Base-by-base conservation (phyloP, 495 filamentous ascomycete species). In the Neurospora sp. region DNA sequence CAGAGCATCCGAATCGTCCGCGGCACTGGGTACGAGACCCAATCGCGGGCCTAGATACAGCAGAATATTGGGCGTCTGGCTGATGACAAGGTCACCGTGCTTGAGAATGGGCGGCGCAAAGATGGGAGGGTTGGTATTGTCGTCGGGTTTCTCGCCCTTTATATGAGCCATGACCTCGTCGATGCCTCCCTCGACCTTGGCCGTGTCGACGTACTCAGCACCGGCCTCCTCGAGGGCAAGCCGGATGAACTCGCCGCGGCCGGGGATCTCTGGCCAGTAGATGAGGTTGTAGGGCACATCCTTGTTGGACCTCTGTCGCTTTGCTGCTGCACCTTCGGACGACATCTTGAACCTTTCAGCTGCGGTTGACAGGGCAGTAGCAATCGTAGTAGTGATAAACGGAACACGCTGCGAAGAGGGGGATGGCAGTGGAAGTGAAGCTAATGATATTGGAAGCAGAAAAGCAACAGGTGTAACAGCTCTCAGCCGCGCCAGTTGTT, bases 1-100 rank as follows among this genome's bases (percentile, higher is more conserved):
- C 42, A 83, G 41, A 3, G 76, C 86, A 65, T 81, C 76, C 31
- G 88, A 85, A 44, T 82, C 83, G 16, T 81, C 82, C 0, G 80
- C 81, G 35, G 71, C 68, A 11, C 75, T 69, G 0, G 83, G 82
- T 16, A 83, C 85, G 7, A 92, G 79, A 2, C 85, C 87, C 2
- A 90, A 80, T 46, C 80, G 83, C 16, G 83, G 81, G 0, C 83
- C 89, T 0, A 92, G 80, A 76, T 92, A 92, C 4, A 85, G 76
- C 1, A 92, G 80, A 72, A 92, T 91, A 75, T 89, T 90, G 11
- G 89, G 82, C 3, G 88, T 90, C 78, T 92, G 90, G 78, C 80
- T 83, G 76, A 92, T 85, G 71, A 88, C 46, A 14, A 91, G 80
- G 22, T 86, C 85, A 22, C 86, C 86, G 71, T 91, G 85, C 9